A percentile compares a stretch with the other conserved stretches of the same genome.
These are phyloP conservation scores for Triticum monococcum DNA, from an alignment of 176 grass and related monocot genomes.

Conservation along the genomic window DNA sequence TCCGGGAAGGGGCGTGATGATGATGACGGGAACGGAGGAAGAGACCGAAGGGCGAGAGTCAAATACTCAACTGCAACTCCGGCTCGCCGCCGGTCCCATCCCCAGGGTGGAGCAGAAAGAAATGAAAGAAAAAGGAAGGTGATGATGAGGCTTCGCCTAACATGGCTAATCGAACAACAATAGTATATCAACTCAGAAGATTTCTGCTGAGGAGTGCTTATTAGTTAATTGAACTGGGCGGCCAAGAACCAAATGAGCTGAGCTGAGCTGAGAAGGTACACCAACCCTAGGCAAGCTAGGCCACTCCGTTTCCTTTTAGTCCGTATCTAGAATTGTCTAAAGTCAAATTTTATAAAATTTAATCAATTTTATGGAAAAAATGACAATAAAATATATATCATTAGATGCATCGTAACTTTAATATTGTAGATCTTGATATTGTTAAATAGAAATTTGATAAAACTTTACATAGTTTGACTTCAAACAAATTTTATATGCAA, in stretches of 20 bases:
- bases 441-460: no score
- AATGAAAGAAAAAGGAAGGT: background rate
- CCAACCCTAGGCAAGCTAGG: background rate
- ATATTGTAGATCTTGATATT: no score
- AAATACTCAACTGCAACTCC: background rate
- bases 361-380: no score
- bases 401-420: no score
- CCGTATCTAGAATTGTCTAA: no score
- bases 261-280: background rate
- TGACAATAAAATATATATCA: no score
- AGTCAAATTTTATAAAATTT: no score
- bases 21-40: background rate
- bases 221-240: background rate
- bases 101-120: background rate
- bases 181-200: background rate
- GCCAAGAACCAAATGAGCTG: background rate
- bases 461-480: no score
- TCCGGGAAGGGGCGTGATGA: background rate
- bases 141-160: background rate
- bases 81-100: slow-evolving; percentile 4
- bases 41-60: background rate
- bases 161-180: background rate
- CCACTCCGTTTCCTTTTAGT: no score
- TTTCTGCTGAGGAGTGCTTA: background rate
- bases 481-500: no score